phyloP scores from a whole-genome alignment of 2,329 filamentous ascomycete genomes.

The Fusarium mundagurra region DNA sequence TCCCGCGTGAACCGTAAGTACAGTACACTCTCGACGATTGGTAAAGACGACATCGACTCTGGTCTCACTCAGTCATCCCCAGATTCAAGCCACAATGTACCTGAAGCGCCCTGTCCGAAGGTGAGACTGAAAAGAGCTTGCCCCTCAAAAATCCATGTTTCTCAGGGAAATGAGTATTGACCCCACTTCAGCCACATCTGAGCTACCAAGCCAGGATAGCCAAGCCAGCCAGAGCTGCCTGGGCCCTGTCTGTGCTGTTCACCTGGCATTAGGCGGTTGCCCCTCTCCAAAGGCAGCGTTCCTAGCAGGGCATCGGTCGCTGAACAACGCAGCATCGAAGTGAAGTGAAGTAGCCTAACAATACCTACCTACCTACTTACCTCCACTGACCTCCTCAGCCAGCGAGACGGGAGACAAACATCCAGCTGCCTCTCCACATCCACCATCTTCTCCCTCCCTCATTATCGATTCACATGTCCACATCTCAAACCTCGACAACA shows the following conservation, averaged over 20 bases:
- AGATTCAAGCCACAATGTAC: constrained; percentile 21
- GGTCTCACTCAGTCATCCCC: not conserved
- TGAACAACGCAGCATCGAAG: constrained; percentile 10
- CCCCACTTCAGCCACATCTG: constrained; percentile 34
- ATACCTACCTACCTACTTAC: not conserved
- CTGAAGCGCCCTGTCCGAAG: constrained; percentile 9
- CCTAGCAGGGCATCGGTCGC: constrained; percentile 12
- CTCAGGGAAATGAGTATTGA: constrained; percentile 26
- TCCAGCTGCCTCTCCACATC: constrained; percentile 37
- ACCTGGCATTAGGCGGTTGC: not conserved
- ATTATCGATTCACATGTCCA: constrained; percentile 42
- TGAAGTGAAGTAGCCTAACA: not conserved
- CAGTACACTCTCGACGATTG: not conserved
- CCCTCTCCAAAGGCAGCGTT: constrained; percentile 18
- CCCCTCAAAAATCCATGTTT: constrained; percentile 10
- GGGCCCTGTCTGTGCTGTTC: not conserved
- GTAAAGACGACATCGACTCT: not conserved
- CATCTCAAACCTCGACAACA: constrained; percentile 22
- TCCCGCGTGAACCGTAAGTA: not conserved
- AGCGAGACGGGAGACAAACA: constrained; percentile 23
- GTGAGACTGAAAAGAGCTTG: constrained; percentile 11
- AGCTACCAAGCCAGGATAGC: not conserved
- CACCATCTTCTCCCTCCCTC: constrained; percentile 38
- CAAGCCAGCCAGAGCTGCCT: not conserved
- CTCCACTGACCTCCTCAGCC: not conserved